Base-by-base conservation (phyloP, 805 yeast species). In the Starmera pachycereana region DNA sequence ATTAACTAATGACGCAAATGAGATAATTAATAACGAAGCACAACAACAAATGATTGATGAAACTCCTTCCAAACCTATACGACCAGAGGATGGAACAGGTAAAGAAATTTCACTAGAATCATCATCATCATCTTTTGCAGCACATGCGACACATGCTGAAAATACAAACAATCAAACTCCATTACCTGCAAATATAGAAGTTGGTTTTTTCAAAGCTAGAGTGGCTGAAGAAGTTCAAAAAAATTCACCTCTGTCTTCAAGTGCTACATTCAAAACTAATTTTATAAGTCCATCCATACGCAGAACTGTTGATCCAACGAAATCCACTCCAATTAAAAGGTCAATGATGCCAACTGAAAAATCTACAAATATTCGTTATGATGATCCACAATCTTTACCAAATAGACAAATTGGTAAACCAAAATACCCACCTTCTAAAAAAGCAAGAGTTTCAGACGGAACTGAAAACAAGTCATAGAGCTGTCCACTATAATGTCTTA, bases 291-390 rank as follows among this genome's bases (percentile, higher is more conserved):
- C 72, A 34, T 74, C 74, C 6, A 72, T 69, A 12, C 71, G 67
- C 46, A 72, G 76, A 40, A 78, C 81, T 0, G 64, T 81, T 12
- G 88, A 83, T 55, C 90, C 81, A 36, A 67, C 71, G 1, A 77
- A 72, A 42, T 81, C 89, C 0, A 72, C 76, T 4, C 88, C 83
- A 3, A 64, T 82, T 3, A 74, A 72, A 42, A 61, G 78, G 42
- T 32, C 63, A 3, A 45, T 51, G 13, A 46, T 50, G 1, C 16
- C 32, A 16, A 44, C 44, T 8, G 29, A 47, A 3, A 45, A 40
- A 19, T 29, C 48, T 1, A 22, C 27, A 22, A 22, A 22, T 22
- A 33, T 50, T n/a, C 40, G 59, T 13, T 54, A 50, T 32, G 59
- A 54, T 36, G 50, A 52, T 33, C 59, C 59, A n/a, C 42, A 42